Evolutionary conservation across 305 asterid genomes (phyloP), one percentile per base, ranked within the genome.

Genomic region (Ilex paraguariensis): DNA sequence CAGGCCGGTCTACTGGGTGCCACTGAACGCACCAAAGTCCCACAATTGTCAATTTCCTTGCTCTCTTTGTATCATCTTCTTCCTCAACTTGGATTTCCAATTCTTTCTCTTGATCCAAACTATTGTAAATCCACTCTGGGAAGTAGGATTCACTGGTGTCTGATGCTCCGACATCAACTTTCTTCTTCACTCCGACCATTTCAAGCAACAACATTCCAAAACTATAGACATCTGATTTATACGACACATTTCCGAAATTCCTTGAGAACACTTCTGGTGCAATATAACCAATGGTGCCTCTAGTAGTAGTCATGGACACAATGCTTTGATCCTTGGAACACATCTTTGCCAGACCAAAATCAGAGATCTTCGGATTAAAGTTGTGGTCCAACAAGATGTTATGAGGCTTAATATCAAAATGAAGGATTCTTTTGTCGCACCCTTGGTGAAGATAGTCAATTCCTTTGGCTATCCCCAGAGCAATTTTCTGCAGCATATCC

Each of bases 281-380:
- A 21, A 21, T 21, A 82, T 4, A 86, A 84, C 96, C 96, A 46
- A 86, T 69, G 0, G 92, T 88, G 31, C 96, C 95, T 28, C 96
- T 62, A 0, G 92, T 88, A 5, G 72, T 81, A 32, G 75, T 86
- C 71, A 73, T 66, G 13, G 82, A 61, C 12, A 84, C 90, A 0
- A 80, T 61, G 39, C 88, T 86, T 50, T 79, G 68, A 6, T 84
- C 95, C 65, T 81, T 86, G 2, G 90, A 74, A 56, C 92, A 84
- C 55, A 88, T 11, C 51, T 86, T 88, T 2, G 96, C 96, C 1
- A 88, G 65, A 3, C 92, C 95, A 32, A 84, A 88, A 79, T 88
- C 92, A 0, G 95, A 85, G 5, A 80, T 65, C 59, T 80, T 86
- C 44, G 95, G 88, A 13, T 70, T 66, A 46, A 74, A 75, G 28